Evolutionary conservation across 139 green algal genomes (phyloP), one percentile per base, ranked within the genome.

Genomic region (Astrephomene gubernaculifera): DNA sequence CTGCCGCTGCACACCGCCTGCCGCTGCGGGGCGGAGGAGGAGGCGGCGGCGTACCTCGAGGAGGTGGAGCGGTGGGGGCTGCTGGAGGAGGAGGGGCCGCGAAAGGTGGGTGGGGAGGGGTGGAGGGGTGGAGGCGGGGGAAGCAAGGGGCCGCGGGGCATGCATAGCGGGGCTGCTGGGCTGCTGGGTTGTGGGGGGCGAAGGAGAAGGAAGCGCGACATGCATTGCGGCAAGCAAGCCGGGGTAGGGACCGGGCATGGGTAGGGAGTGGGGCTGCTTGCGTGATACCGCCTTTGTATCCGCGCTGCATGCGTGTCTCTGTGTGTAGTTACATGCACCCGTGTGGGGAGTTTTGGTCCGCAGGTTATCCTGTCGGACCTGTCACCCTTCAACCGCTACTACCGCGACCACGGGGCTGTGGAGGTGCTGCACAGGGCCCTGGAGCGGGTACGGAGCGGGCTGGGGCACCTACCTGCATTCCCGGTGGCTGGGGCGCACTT

Each of bases 291-390:
- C 17, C 49, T 25, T 57, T n/a, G 9, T 65, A 22, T n/a, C 17
- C 19, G 33, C 45, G 65, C 8, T 45, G 33, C 35, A 33, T 8
- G 7, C 45, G 4, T 4, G 10, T 33, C 17, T 25, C 8, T 31
- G 33, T 5, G 27, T 19, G 10, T 45, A 22, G 2, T 29, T 2
- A 33, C 29, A 39, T 9, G 12, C 9, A 5, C 25, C 10, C 22
- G 33, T 4, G 3, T 45, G 2, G 35, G 2, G 24, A 17, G 9
- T 4, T 4, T 29, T 14, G 19, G 22, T 38, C 38, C 38, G 38
- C 67, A 82, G 74, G 35, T 82, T 25, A 49, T 82, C 33, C 57
- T 82, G 53, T 29, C 54, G 12, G 74, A 82, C 36, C 53, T 70
- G 52, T 71, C 74, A 25, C 22, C 35, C 53, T 54, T 71, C 54